Percentiles rank a stretch among this genome's conserved stretches.
These are phyloP conservation scores for Cladobotryum mycophilum DNA, from an alignment of 2,329 filamentous ascomycete genomes.

Conservation along the genomic window DNA sequence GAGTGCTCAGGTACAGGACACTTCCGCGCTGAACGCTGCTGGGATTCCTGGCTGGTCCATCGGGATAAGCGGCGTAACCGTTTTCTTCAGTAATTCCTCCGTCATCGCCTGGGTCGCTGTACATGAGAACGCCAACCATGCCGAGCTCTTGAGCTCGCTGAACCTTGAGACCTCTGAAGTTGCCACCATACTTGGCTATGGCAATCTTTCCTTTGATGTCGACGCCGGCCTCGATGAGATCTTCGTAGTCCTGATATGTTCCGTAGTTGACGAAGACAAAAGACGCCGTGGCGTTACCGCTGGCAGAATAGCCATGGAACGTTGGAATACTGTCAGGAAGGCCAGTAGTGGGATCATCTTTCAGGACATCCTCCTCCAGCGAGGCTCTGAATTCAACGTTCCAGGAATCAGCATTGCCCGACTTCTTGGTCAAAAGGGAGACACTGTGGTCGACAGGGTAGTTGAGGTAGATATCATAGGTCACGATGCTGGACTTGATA, in stretches of 20 bases:
- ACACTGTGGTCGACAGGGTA: slow-evolving; percentile 67
- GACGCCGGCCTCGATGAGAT: slow-evolving; percentile 68
- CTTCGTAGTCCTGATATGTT: slow-evolving; percentile 78
- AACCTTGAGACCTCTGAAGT: slow-evolving; percentile 87
- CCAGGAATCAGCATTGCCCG: slow-evolving; percentile 36
- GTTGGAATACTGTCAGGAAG: slow-evolving; percentile 70
- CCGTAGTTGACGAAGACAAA: slow-evolving; percentile 92
- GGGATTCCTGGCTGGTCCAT: slow-evolving; percentile 80
- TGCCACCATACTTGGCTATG: slow-evolving; percentile 74
- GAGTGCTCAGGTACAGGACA: slow-evolving; percentile 68
- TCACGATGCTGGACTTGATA: slow-evolving; percentile 54
- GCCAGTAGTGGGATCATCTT: slow-evolving; percentile 74
- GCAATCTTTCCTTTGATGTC: slow-evolving; percentile 80
- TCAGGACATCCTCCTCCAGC: slow-evolving; percentile 75
- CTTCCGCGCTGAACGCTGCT: slow-evolving; percentile 88
- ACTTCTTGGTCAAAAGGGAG: slow-evolving; percentile 50
- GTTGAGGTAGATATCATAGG: slow-evolving; percentile 74
- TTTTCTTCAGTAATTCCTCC: slow-evolving; percentile 74
- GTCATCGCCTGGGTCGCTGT: slow-evolving; percentile 85
- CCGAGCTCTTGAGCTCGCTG: slow-evolving; percentile 88
- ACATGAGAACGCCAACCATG: slow-evolving; percentile 79
- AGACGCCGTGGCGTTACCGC: slow-evolving; percentile 79
- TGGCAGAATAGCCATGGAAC: slow-evolving; percentile 93
- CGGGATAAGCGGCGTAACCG: slow-evolving; percentile 71
- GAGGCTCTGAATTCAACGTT: slow-evolving; percentile 71